These are phyloP conservation scores for Rhizopogon vesiculosus DNA, from an alignment of 768 basidiomycete species.

Conservation along the genomic window DNA sequence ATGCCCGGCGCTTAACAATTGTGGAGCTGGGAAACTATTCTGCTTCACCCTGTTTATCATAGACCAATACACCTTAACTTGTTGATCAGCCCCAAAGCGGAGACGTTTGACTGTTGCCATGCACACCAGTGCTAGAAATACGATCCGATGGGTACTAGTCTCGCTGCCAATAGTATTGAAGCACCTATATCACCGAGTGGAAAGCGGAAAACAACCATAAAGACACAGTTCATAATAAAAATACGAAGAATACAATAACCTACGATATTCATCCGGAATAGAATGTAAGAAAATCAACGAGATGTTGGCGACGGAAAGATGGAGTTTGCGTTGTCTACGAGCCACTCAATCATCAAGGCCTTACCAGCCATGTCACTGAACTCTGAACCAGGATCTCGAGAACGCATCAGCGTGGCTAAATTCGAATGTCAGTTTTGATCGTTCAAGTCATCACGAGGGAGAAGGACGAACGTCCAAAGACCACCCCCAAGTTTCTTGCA, in stretches of 20 bases:
- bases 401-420: conserved; percentile 90
- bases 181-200: background rate
- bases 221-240: background rate
- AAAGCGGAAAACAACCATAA: background rate
- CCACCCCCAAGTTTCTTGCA: conserved; percentile 91
- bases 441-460: background rate
- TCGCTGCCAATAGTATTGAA: background rate
- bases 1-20: background rate
- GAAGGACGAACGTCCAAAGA: conserved; percentile 84
- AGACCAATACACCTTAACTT: background rate
- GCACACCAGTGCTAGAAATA: too few species aligned
- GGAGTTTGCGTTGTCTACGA: conserved; percentile 79
- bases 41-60: background rate
- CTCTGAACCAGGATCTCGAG: conserved; percentile 79
- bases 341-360: conserved; percentile 89
- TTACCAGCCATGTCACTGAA: conserved; percentile 98
- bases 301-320: conserved; percentile 33
- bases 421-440: conserved; percentile 5
- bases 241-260: conserved; percentile 24
- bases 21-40: too few species aligned
- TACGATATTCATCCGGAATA: conserved; percentile 10
- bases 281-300: conserved; percentile 8
- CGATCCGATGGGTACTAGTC: too few species aligned
- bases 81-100: background rate
- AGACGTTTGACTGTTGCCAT: background rate